Evolutionary conservation across 169 alveolate species (phyloP).

Genomic region (Besnoitia besnoiti): DNA sequence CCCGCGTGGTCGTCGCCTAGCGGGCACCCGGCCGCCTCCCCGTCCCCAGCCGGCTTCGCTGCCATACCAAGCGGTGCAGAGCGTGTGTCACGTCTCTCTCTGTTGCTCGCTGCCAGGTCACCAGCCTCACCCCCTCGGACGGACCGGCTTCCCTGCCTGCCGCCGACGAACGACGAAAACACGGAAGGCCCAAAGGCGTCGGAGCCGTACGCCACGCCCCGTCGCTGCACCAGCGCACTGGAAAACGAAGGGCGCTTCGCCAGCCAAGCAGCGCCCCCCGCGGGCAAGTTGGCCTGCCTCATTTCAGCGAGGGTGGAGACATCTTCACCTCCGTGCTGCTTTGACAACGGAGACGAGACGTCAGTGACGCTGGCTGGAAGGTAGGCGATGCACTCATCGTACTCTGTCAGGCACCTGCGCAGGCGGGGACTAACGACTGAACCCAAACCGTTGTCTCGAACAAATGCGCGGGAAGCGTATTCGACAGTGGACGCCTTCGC

Average conservation of each 20-base stretch:
- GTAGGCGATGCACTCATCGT: not conserved
- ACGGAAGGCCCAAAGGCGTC: not conserved
- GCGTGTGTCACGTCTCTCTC: too few relatives aligned
- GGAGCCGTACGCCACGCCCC: not conserved
- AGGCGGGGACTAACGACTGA: not conserved
- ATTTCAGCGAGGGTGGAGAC: too few relatives aligned
- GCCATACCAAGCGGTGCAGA: too few relatives aligned
- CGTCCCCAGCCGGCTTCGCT: too few relatives aligned
- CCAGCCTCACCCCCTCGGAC: not conserved
- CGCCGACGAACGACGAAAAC: not conserved
- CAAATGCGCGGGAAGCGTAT: not conserved
- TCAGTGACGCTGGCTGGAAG: constrained; percentile 5
- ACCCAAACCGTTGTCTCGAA: not conserved
- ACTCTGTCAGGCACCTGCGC: constrained; percentile 22
- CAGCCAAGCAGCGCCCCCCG: too few relatives aligned
- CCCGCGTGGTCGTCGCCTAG: not conserved
- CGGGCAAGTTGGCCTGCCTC: too few relatives aligned
- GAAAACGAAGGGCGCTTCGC: not conserved
- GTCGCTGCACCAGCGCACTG: not conserved
- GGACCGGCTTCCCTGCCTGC: not conserved
- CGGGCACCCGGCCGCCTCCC: too few relatives aligned
- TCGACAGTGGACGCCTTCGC: constrained; percentile 5
- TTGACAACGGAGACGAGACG: not conserved
- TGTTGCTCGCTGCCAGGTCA: not conserved
- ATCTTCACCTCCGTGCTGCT: not conserved